Conservation (phyloP, 345 rosid species). For the Lumnitzera littorea region DNA sequence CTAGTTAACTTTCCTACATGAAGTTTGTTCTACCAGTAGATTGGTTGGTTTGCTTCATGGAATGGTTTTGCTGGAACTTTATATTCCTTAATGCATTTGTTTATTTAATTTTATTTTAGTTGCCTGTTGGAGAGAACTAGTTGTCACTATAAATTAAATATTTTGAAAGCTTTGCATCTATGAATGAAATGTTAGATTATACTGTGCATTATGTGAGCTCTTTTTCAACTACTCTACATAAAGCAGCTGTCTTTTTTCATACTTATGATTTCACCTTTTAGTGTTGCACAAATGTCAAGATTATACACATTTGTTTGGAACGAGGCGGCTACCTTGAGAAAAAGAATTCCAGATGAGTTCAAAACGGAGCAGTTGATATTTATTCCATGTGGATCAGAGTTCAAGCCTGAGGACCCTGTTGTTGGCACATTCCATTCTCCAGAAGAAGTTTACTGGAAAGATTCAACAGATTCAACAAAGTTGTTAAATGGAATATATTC, state of each 20-base stretch:
- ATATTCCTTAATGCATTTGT: too few relatives aligned
- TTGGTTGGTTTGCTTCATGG: too few relatives aligned
- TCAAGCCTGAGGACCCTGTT: conserved; percentile 41
- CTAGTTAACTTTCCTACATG: too few relatives aligned
- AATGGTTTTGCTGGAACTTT: too few relatives aligned
- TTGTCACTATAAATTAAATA: too few relatives aligned
- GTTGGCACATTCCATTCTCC: conserved; percentile 61
- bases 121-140: too few relatives aligned
- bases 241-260: not conserved
- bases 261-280: conserved; percentile 22
- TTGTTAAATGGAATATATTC: conserved; percentile 38
- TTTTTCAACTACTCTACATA: too few relatives aligned
- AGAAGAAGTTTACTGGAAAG: conserved; percentile 77
- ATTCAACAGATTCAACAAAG: conserved; percentile 60
- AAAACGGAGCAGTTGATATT: conserved; percentile 50
- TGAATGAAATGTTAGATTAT: too few relatives aligned
- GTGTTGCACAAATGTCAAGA: conserved; percentile 67
- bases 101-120: too few relatives aligned
- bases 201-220: too few relatives aligned
- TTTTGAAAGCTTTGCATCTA: too few relatives aligned
- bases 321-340: conserved; percentile 46
- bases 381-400: conserved; percentile 47
- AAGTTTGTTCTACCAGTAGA: too few relatives aligned
- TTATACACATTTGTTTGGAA: conserved; percentile 70
- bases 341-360: conserved; percentile 44